Evolutionary conservation across 129 eudicot genomes (phyloP).

Genomic region (Silybum marianum): DNA sequence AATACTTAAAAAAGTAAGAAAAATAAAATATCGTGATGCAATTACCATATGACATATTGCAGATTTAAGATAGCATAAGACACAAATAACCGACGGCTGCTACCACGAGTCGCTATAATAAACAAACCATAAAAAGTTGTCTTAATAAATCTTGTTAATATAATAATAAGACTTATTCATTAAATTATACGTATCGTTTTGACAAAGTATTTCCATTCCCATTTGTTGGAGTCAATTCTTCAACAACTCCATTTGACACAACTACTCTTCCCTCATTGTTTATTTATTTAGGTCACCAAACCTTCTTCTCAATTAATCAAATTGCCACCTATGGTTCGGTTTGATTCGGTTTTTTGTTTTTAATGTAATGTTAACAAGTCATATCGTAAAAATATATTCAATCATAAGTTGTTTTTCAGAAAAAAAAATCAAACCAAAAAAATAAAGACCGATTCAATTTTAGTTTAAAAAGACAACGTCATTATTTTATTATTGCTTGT

Average conservation of each 20-base stretch:
- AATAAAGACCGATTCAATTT: not conserved
- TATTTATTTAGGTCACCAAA: slow-evolving; percentile 18
- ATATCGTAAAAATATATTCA: not conserved
- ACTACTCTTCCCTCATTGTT: slow-evolving; percentile 22
- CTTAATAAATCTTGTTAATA: not conserved
- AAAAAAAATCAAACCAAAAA: not conserved
- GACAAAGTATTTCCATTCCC: slow-evolving; percentile 22
- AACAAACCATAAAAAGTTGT: no score
- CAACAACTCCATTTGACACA: slow-evolving; percentile 41
- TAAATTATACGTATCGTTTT: slow-evolving; percentile 2
- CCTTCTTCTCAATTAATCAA: slow-evolving; percentile 34
- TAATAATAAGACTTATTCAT: not conserved
- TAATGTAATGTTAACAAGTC: not conserved
- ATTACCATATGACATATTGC: no score
- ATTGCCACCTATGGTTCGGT: slow-evolving; percentile 10
- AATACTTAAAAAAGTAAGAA: no score
- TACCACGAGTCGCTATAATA: no score
- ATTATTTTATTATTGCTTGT: not conserved
- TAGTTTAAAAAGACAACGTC: not conserved
- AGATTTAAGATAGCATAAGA: not conserved
- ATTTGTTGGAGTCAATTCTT: slow-evolving; percentile 18
- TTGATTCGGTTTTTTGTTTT: not conserved
- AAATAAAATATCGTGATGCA: no score
- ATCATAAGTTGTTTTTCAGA: not conserved
- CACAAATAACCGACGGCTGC: no score